Evolutionary conservation across 306 rosid species (phyloP).

Genomic region (Parietaria judaica): DNA sequence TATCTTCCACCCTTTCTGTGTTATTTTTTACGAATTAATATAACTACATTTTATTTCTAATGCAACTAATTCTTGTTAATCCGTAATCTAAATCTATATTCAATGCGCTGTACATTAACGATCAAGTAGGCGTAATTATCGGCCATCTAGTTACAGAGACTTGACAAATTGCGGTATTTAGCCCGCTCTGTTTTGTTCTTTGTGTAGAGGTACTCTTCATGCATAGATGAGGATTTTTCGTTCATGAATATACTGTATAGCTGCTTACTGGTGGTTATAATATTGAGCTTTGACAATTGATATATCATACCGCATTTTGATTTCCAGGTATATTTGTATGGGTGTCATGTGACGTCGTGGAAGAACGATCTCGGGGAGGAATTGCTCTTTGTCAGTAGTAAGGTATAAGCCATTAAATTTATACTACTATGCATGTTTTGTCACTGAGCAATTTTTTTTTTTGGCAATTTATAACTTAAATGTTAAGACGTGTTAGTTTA

Average conservation of each 20-base stretch:
- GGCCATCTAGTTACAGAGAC: not conserved
- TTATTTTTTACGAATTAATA: no score
- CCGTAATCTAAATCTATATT: no score
- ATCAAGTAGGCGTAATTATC: not conserved
- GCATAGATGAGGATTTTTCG: not conserved
- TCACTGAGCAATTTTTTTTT: not conserved
- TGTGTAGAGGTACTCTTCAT: not conserved
- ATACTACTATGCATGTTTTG: not conserved
- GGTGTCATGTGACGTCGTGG: conserved; percentile 97
- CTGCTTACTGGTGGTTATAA: not conserved
- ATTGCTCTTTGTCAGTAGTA: conserved; percentile 81
- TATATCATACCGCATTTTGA: conserved; percentile 6
- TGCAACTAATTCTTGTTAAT: no score
- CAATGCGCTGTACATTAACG: no score
- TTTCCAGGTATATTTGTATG: conserved; percentile 75
- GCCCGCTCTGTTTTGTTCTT: no score
- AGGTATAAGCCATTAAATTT: conserved; percentile 39
- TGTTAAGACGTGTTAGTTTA: no score
- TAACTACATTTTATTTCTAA: no score
- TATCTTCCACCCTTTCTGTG: no score
- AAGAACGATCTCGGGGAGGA: conserved; percentile 92
- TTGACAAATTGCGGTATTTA: not conserved
- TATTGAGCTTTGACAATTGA: not conserved
- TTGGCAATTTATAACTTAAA: not conserved
- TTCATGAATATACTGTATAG: not conserved